Percentiles rank a stretch among this genome's conserved stretches.
These are phyloP conservation scores for Omphalea diandra DNA, from an alignment of 441 rosid species.

Conservation along the genomic window DNA sequence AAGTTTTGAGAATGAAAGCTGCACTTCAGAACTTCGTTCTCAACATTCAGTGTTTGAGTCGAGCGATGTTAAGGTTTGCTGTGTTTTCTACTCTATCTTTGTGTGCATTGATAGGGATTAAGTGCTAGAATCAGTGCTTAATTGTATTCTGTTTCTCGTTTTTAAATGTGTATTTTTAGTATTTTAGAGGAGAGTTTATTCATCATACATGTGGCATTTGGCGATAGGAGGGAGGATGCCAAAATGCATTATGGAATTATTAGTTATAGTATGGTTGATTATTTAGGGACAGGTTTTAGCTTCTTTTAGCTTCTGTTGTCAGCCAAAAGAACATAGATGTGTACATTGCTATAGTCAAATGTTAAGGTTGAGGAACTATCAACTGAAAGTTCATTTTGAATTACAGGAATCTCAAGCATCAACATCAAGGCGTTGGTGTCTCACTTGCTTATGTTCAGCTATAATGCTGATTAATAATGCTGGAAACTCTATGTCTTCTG, in stretches of 20 bases:
- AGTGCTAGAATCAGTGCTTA: not conserved
- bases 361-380: not conserved
- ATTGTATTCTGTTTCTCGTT: not conserved
- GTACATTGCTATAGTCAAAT: not conserved
- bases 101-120: not conserved
- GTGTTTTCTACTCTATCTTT: not conserved
- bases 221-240: not conserved
- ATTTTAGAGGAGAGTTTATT: not conserved
- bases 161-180: not conserved
- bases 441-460: slow-evolving; percentile 64
- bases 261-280: not conserved
- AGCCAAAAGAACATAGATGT: not conserved
- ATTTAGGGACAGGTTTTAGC: not conserved
- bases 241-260: not conserved
- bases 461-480: slow-evolving; percentile 46
- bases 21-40: slow-evolving; percentile 24
- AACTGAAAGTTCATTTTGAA: slow-evolving; percentile 3
- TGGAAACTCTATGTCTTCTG: slow-evolving; percentile 41
- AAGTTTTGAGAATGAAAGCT: slow-evolving; percentile 32
- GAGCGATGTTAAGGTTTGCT: slow-evolving; percentile 14
- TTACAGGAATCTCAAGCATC: slow-evolving; percentile 43
- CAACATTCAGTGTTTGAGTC: slow-evolving; percentile 21
- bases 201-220: no score
- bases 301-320: no score
- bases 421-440: slow-evolving; percentile 63